Base-by-base conservation (phyloP, 129 eudicot species). In the Helichrysum umbraculigerum region DNA sequence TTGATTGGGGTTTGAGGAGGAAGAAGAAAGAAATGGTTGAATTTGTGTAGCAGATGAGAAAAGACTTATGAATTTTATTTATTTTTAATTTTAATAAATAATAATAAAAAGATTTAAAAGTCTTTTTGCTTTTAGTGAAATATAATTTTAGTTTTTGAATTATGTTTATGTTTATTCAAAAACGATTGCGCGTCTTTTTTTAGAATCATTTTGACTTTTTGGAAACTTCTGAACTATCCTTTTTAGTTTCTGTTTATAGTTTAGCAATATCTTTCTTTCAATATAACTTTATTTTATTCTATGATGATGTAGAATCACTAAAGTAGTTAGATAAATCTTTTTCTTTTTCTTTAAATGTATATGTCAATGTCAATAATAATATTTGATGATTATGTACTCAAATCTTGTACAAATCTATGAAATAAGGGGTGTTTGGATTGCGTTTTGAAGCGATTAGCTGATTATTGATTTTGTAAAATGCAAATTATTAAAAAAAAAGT, bases 41-140 rank as follows among this genome's bases (percentile, higher is more conserved):
- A 80, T 80, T 73, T 73, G 62, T 80, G 83, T 68, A 80, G 79
- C 76, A 74, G 79, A 74, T 58, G 64, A 72, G 52, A 22, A 64
- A 37, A 44, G 54, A 66, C 32, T 44, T 56, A 21, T 29, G 34
- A 66, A 28, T 65, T 56, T 57, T 12, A 66, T 32, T 34, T 21
- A 14, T 20, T 74, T 14, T 15, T 37, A 22, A 3, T 60, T 8
- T 28, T 2, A 32, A 32, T 32, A 32, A 32, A 32, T 32, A 32
- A 32, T 32, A 29, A 19, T 5, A 21, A 32, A 17, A 32, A 21
- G 12, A 15, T 1, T 3, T 4, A 4, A 44, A 44, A 44, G 16
- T 10, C 4, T 44, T 44, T 12, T 12, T 44, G 52, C n/a, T 47
- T 44, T 47, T 47, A 47, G 17, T 14, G 54, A 72, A 30, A 2